Percentiles rank a stretch among this genome's conserved stretches.
These are phyloP conservation scores for Biscogniauxia marginata DNA, from an alignment of 2,329 filamentous ascomycete species.

Conservation along the genomic window DNA sequence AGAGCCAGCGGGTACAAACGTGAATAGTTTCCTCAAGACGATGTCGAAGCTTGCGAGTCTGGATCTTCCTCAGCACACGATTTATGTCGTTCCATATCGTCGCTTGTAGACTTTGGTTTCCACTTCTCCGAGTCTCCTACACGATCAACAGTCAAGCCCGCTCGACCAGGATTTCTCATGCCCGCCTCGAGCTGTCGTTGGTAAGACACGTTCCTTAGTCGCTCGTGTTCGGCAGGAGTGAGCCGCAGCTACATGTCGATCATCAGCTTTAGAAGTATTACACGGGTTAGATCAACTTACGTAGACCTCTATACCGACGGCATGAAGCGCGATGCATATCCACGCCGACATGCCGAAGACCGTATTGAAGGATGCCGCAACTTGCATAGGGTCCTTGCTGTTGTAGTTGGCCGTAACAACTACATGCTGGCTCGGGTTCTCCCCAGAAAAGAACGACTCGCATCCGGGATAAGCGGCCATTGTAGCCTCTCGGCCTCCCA, in stretches of 20 bases:
- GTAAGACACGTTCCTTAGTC: slow-evolving; percentile 43
- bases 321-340: slow-evolving; percentile 52
- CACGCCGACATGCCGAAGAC: slow-evolving; percentile 52
- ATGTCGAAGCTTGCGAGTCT: not conserved
- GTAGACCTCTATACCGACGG: slow-evolving; percentile 46
- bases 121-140: not conserved
- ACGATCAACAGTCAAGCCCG: slow-evolving; percentile 36
- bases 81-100: not conserved
- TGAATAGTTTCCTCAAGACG: too few relatives aligned
- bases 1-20: too few relatives aligned
- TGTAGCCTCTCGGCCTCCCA: slow-evolving; percentile 27
- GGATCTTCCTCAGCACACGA: not conserved
- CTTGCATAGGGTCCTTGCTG: slow-evolving; percentile 22
- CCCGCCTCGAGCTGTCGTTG: slow-evolving; percentile 45
- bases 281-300: slow-evolving; percentile 28
- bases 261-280: not conserved
- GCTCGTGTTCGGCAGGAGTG: slow-evolving; percentile 42
- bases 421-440: slow-evolving; percentile 21
- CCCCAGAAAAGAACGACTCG: slow-evolving; percentile 33
- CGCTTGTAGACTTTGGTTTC: not conserved
- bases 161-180: slow-evolving; percentile 37
- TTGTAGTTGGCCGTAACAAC: slow-evolving; percentile 35
- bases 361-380: slow-evolving; percentile 43
- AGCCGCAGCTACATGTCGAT: slow-evolving; percentile 12
- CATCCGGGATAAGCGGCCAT: slow-evolving; percentile 44